These are phyloP conservation scores for Clitocybe nebularis DNA, from an alignment of 1,284 basidiomycete genomes.

Conservation along the genomic window DNA sequence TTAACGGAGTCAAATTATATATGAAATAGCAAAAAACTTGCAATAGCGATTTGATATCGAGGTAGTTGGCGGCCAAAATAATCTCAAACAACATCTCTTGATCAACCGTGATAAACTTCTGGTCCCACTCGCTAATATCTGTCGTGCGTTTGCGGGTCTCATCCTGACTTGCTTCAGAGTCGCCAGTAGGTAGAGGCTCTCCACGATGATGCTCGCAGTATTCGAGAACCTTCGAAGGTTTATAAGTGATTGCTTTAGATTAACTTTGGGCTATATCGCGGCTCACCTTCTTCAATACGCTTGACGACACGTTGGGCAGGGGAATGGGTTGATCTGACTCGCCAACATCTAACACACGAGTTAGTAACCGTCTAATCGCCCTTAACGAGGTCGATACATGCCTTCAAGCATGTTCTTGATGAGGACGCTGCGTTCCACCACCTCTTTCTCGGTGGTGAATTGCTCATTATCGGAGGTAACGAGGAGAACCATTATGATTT, in stretches of 20 bases:
- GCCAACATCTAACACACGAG: slow-evolving; percentile 65
- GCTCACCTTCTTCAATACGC: slow-evolving; percentile 91
- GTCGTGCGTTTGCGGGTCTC: slow-evolving; percentile 97
- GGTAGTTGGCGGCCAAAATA: slow-evolving; percentile 98
- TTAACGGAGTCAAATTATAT: too few species aligned
- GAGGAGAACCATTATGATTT: slow-evolving; percentile 66
- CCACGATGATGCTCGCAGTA: slow-evolving; percentile 99
- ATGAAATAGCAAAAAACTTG: slow-evolving; percentile 38
- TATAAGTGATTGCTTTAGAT: slow-evolving; percentile 10
- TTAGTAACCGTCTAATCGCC: slow-evolving; percentile 12
- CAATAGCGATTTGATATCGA: slow-evolving; percentile 99
- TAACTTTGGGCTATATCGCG: slow-evolving; percentile 4
- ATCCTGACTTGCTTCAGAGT: slow-evolving; percentile 78
- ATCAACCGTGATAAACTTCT: slow-evolving; percentile 96
- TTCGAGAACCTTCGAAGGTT: slow-evolving; percentile 77
- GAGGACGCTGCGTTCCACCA: slow-evolving; percentile 92
- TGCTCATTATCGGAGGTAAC: slow-evolving; percentile 95
- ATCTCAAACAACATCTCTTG: slow-evolving; percentile 99
- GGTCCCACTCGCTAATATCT: slow-evolving; percentile 99
- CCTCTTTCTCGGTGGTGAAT: slow-evolving; percentile 91
- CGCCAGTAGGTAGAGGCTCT: slow-evolving; percentile 89
- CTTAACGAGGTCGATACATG: slow-evolving; percentile 30
- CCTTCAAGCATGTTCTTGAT: slow-evolving; percentile 99
- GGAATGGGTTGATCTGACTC: slow-evolving; percentile 93
- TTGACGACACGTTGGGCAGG: slow-evolving; percentile 94